A percentile compares a stretch with the other conserved stretches of the same genome.
Evolutionary conservation across 768 basidiomycete species (phyloP).

Genomic region (Lentinula lateritia): DNA sequence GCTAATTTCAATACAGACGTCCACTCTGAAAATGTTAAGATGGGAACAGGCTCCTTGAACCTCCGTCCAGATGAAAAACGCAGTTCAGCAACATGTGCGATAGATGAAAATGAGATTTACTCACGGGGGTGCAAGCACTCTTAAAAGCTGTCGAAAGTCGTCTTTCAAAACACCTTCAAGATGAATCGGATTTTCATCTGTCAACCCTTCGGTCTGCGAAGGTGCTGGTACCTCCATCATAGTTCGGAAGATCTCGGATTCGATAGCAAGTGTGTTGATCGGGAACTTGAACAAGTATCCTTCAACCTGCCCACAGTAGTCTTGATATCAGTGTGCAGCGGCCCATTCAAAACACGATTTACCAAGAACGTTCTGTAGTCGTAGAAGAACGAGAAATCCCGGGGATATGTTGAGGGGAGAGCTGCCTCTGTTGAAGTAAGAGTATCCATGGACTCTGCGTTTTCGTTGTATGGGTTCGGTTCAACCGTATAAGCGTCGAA

Average conservation of each 20-base stretch:
- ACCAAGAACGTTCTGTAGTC: neutral
- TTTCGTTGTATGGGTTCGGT: too few species aligned
- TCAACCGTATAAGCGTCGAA: too few species aligned
- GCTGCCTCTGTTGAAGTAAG: too few species aligned
- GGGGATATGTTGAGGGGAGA: neutral
- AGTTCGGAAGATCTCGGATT: neutral
- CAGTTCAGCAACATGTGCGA: neutral
- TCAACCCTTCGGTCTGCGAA: neutral
- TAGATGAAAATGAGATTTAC: neutral
- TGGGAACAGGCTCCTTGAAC: neutral
- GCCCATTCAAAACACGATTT: neutral
- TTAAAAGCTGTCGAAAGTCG: slow-evolving; percentile 10
- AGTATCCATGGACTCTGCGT: too few species aligned
- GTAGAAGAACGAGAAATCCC: neutral
- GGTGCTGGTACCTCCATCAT: neutral
- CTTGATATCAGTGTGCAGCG: neutral
- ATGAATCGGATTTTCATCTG: slow-evolving; percentile 12
- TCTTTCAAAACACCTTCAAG: slow-evolving; percentile 16
- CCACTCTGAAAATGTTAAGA: neutral
- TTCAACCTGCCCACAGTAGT: neutral
- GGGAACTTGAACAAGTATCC: neutral
- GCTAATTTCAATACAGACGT: slow-evolving; percentile 1
- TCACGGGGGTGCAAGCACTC: slow-evolving; percentile 2
- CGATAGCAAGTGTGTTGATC: neutral
- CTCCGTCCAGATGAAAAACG: neutral